Conservation (phyloP, 2,329 filamentous ascomycete genomes). For the Aspergillus glaucus region DNA sequence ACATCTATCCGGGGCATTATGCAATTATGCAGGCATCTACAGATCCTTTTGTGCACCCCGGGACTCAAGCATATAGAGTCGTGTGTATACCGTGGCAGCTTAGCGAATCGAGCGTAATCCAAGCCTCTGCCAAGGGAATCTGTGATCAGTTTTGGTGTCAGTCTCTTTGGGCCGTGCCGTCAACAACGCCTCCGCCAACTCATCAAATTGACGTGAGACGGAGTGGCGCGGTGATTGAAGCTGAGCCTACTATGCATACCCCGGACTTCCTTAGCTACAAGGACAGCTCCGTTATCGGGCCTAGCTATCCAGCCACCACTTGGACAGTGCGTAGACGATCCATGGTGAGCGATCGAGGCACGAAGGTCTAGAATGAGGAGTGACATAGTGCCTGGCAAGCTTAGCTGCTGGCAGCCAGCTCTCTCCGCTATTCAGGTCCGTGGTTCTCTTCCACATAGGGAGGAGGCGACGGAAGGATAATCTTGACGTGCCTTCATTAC, state of each 20-base stretch:
- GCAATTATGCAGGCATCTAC: background rate
- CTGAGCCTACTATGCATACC: background rate
- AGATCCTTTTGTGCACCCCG: background rate
- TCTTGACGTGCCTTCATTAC: constrained; percentile 19
- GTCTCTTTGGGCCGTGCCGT: background rate
- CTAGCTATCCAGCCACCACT: background rate
- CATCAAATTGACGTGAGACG: background rate
- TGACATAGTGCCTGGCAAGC: constrained; percentile 4
- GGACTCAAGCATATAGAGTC: background rate
- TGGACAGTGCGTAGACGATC: constrained; percentile 1
- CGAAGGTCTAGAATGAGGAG: constrained; percentile 6
- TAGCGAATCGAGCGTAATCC: background rate
- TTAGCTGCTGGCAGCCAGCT: background rate
- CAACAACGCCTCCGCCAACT: background rate
- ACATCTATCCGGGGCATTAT: background rate
- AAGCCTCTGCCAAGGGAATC: background rate
- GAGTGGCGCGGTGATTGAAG: background rate
- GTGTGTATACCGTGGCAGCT: background rate
- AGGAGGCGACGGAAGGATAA: constrained; percentile 8
- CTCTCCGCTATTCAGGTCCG: background rate
- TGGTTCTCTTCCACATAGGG: background rate
- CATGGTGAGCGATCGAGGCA: constrained; percentile 11
- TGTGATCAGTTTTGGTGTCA: background rate
- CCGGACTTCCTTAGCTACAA: no score
- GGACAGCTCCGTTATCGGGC: no score